Evolutionary conservation across 176 grass and related monocot species (phyloP).

Genomic region (Tillandsia leiboldiana): DNA sequence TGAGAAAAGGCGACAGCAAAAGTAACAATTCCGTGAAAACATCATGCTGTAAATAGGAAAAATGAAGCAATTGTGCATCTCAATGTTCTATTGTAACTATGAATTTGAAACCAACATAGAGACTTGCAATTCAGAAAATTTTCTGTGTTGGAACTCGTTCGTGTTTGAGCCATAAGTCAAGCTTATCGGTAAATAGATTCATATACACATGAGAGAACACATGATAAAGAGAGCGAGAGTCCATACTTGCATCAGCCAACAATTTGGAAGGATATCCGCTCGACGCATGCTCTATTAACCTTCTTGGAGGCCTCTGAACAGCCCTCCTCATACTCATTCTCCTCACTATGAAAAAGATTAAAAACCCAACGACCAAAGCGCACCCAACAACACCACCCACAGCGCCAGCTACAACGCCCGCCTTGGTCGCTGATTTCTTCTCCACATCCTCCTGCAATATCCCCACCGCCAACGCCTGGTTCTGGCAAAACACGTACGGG

Average conservation of each 20-base stretch:
- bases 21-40: not conserved
- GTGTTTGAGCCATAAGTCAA: not conserved
- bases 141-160: not conserved
- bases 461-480: conserved; percentile 78
- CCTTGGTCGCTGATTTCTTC: conserved; percentile 19
- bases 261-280: conserved; percentile 60
- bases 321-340: conserved; percentile 23
- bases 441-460: conserved; percentile 36
- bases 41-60: not conserved
- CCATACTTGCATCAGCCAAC: conserved; percentile 79
- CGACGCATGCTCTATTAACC: conserved; percentile 42
- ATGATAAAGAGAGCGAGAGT: conserved; percentile 12
- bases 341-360: conserved; percentile 45
- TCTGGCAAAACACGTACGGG: conserved; percentile 69
- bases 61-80: not conserved
- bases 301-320: conserved; percentile 26
- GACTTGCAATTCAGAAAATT: not conserved
- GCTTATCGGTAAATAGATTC: not conserved
- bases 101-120: not conserved
- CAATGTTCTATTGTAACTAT: not conserved
- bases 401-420: conserved; percentile 26
- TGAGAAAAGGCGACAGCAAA: not conserved
- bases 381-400: conserved; percentile 27
- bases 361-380: conserved; percentile 17
- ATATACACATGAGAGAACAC: not conserved